phyloP scores from a whole-genome alignment of 345 rosid genomes.

The Carallia pectinifolia region DNA sequence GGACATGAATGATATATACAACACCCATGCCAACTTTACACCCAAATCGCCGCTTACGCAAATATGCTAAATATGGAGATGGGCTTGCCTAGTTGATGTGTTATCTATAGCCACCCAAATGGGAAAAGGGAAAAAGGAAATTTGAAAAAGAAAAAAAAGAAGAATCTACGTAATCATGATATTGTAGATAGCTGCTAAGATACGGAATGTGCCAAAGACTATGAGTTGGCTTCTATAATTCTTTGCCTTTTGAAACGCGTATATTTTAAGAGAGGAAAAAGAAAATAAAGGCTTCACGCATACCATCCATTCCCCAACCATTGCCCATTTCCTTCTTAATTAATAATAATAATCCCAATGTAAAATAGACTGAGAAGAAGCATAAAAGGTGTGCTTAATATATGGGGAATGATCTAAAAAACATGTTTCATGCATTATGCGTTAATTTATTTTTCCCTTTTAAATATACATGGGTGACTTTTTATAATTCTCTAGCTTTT shows the following conservation, averaged over 20 bases:
- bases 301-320: conserved; percentile 26
- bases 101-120: not conserved
- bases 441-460: no score
- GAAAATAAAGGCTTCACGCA: conserved; percentile 20
- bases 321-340: conserved; percentile 19
- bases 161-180: not conserved
- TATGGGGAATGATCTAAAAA: not conserved
- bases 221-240: not conserved
- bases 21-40: not conserved
- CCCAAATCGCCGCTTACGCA: not conserved
- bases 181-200: not conserved
- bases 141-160: not conserved
- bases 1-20: not conserved
- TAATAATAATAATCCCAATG: not conserved
- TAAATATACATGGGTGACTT: no score
- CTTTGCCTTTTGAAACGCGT: not conserved
- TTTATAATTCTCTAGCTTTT: no score
- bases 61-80: not conserved
- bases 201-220: not conserved
- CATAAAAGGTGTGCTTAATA: not conserved
- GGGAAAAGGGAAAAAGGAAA: not conserved
- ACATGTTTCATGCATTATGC: not conserved
- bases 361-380: conserved; percentile 13
- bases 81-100: not conserved
- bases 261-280: conserved; percentile 1